phyloP scores from a whole-genome alignment of 257 asterid genomes.

The Penstemon barbatus region DNA sequence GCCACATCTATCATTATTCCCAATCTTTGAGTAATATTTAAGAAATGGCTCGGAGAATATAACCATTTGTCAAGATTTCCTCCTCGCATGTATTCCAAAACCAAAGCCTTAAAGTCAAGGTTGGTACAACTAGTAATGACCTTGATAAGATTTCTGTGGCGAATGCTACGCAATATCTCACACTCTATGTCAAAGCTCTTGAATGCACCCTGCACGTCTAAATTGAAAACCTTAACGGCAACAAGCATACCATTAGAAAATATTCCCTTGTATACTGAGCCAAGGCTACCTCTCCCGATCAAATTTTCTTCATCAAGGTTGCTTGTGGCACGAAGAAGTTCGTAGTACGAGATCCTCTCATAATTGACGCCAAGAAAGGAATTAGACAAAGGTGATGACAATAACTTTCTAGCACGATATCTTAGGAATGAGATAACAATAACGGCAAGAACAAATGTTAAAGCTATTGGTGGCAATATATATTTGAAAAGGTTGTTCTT shows the following conservation, averaged over 20 bases:
- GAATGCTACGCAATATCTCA: conserved; percentile 3
- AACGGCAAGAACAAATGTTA: background rate
- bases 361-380: background rate
- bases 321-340: conserved; percentile 16
- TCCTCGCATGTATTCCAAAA: conserved; percentile 14
- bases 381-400: background rate
- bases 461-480: background rate
- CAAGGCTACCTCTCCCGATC: conserved; percentile 15
- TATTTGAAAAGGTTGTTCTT: background rate
- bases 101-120: conserved; percentile 17
- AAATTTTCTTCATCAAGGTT: conserved; percentile 3
- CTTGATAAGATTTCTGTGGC: conserved; percentile 16
- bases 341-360: conserved; percentile 12
- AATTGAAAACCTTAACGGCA: conserved; percentile 16
- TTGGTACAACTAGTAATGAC: conserved; percentile 14
- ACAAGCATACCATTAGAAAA: background rate
- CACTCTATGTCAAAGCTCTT: conserved; percentile 23
- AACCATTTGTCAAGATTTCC: conserved; percentile 21
- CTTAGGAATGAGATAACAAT: background rate
- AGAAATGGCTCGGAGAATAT: background rate
- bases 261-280: conserved; percentile 12
- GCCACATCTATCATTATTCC: conserved; percentile 17
- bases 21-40: background rate
- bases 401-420: background rate
- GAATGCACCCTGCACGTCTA: conserved; percentile 1